Evolutionary conservation across 2,329 filamentous ascomycete genomes (phyloP), one percentile per base, ranked within the genome.

Genomic region (Microcyclospora tardicrescens): DNA sequence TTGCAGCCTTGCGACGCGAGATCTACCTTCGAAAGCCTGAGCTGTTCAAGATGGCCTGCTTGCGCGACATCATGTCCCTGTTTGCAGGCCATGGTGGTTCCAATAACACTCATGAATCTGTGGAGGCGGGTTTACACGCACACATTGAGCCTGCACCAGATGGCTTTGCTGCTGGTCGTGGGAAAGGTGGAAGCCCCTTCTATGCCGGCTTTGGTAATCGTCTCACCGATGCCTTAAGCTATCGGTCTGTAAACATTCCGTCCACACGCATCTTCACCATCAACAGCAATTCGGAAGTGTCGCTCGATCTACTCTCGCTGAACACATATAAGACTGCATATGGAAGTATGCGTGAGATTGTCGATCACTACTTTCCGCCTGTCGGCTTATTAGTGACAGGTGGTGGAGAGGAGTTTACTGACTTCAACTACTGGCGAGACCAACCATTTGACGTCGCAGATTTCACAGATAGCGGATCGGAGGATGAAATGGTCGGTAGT

Each of bases 21-120:
- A 77, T 98, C 5, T 98, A 98, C 58, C 71, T 98, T 16, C 77
- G 91, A 38, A 96, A 98, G 60, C 93, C 91, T 0, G 87, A 98
- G 57, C 85, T 98, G 6, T 98, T 98, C 75, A 98, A 98, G 64
- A 98, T 98, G 93, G 86, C 91, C 2, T 98, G 91, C 46, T 66
- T 98, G 14, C 79, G 91, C 31, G 91, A 98, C 59, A 96, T 98
- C 50, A 79, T 87, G 56, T 84, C 80, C 42, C 71, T 98, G 0
- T 98, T 95, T 55, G 54, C 51, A 53, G 63, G 53, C 50, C 60
- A 39, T 16, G 56, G 54, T 19, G 57, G 54, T n/a, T 47, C 51
- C 8, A 51, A 55, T 28, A 53, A 58, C 36, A 52, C 49, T 1
- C 48, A 48, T 34, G 53, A 51, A 6, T 44, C 43, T 24, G 48